Conservation (phyloP, 768 basidiomycete genomes). For the Leucosporidium yakuticum region DNA sequence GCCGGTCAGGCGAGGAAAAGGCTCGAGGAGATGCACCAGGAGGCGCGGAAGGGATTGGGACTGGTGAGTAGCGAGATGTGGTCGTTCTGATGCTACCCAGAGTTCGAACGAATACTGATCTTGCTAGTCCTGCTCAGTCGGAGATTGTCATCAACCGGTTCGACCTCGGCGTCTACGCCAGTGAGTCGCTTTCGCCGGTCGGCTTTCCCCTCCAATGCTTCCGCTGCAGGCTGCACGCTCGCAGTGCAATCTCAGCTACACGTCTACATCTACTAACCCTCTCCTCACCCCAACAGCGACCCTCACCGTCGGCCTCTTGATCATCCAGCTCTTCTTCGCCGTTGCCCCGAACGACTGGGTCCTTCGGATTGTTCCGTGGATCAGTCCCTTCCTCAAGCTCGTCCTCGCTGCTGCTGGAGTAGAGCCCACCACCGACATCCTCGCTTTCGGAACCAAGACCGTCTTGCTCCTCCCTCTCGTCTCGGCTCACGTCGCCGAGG, state of each 20-base stretch:
- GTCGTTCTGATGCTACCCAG: neutral
- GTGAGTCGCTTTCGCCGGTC: too few species aligned
- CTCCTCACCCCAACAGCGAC: too few species aligned
- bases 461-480: neutral
- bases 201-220: too few species aligned
- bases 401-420: neutral
- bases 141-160: neutral
- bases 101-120: too few species aligned
- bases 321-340: neutral
- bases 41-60: slow-evolving; percentile 7
- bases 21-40: slow-evolving; percentile 19
- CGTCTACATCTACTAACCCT: too few species aligned
- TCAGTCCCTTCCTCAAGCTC: too few species aligned
- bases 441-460: neutral
- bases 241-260: too few species aligned
- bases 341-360: neutral
- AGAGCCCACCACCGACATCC: neutral
- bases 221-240: too few species aligned
- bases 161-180: too few species aligned
- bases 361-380: too few species aligned
- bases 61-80: neutral
- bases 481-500: slow-evolving; percentile 1
- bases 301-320: too few species aligned
- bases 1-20: slow-evolving; percentile 17
- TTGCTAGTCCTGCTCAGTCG: too few species aligned